Base-by-base conservation (phyloP, 1,139 yeast species). In the Yamadazyma blattariae region DNA sequence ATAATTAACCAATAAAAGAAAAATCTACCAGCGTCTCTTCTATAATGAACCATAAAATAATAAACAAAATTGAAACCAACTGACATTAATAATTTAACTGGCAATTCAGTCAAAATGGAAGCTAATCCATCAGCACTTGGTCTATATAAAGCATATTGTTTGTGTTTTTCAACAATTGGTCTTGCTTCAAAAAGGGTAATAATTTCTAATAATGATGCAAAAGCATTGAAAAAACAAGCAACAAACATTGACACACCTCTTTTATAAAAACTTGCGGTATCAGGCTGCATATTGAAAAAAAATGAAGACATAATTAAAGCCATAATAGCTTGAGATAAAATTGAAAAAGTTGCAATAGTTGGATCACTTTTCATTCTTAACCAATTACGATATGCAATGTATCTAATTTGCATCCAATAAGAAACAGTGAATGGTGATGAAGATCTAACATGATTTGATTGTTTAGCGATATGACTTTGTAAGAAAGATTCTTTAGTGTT, bases 81-180 rank as follows among this genome's bases (percentile, higher is more conserved):
- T 33, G 75, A 58, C 40, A 75, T 68, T 25, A 61, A 41, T 11
- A 74, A 36, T 50, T 79, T 79, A 20, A 71, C 59, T 2, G 86
- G 85, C 33, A 78, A 51, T 47, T 78, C 82, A 19, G 82, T 71
- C 36, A 78, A 50, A 43, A 78, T 64, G 35, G 71, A 70, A 36
- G 79, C 81, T 32, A 79, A 51, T 4, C 83, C 78, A 52, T 80
- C 84, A 12, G 81, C 80, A 27, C 82, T 72, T 18, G 80, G 77
- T 42, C 78, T 79, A 47, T 79, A 80, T 56, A 80, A 66, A 5
- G 83, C 79, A 56, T 78, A 84, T 27, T 77, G 71, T 52, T 80
- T 80, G 48, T 86, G 95, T 53, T 86, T 86, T 56, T 82, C 90
- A 21, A 83, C 83, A 44, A 86, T 76, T 2, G 85, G 79, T 51